Evolutionary conservation across 1,284 basidiomycete genomes (phyloP).

Genomic region (Cutaneotrichosporon sp.): DNA sequence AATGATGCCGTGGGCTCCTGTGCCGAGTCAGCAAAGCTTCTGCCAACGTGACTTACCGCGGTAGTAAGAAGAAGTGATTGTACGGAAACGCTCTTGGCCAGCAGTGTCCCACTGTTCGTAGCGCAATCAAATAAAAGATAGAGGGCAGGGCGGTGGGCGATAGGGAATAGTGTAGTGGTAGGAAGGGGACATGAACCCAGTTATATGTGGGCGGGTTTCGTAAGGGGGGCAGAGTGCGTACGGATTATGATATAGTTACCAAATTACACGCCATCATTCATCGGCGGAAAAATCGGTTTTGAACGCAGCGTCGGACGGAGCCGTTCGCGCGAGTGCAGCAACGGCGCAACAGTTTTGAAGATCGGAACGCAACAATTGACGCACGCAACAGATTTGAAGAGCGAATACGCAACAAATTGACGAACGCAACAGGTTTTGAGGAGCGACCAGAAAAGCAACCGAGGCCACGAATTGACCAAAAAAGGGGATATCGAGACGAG

Average conservation of each 20-base stretch:
- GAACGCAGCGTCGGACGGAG: conserved; percentile 8
- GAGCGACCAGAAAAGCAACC: not conserved
- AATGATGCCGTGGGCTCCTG: conserved; percentile 90
- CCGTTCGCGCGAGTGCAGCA: conserved; percentile 3
- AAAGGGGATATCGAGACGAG: not conserved
- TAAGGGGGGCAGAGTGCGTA: conserved; percentile 19
- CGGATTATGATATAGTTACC: conserved; percentile 13
- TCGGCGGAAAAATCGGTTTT: conserved; percentile 19
- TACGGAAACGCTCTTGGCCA: conserved; percentile 95
- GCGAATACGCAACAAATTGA: not conserved
- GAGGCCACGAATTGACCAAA: too few species aligned
- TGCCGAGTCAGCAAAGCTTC: not conserved
- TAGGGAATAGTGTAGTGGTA: conserved; percentile 14
- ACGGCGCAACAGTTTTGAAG: not conserved
- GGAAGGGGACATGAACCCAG: conserved; percentile 6
- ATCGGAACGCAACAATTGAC: too few species aligned
- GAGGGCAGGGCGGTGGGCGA: conserved; percentile 14
- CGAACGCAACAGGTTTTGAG: not conserved
- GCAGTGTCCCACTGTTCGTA: conserved; percentile 85
- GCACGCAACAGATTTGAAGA: not conserved
- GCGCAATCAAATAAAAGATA: conserved; percentile 19
- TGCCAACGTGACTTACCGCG: conserved; percentile 48
- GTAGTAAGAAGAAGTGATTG: conserved; percentile 96
- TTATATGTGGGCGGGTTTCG: conserved; percentile 3
- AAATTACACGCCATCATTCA: conserved; percentile 27